Evolutionary conservation across 257 asterid species (phyloP), one percentile per base, ranked within the genome.

Genomic region (Linaria vulgaris): DNA sequence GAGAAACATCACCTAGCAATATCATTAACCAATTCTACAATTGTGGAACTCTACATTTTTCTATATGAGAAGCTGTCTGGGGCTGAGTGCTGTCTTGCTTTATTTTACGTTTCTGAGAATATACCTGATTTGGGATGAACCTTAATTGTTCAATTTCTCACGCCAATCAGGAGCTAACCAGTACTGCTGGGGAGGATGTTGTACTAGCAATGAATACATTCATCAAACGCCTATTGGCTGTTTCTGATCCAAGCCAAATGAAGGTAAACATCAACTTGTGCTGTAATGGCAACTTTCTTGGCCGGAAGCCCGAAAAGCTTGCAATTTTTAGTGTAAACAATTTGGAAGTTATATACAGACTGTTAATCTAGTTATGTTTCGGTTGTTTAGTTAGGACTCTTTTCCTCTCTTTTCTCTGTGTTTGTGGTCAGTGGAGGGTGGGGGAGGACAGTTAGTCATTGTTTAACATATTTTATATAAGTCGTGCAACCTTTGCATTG

Each of bases 151-250:
- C 48, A 50, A 70, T 31, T 59, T 74, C 53, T 66, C 45, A 6
- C 50, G 17, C 46, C 68, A 39, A 64, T 62, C 85, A 94, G 99
- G 99, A 94, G 76, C 82, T 94, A 68, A 89, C 97, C 46, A 90
- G 91, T 76, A 89, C 72, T 34, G 97, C 95, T 22, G 99, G 97
- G 43, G 99, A 90, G 76, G 97, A 94, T 77, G 99, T 82, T 58
- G 86, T 85, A 51, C 69, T 85, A 70, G 96, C 99, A 20, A 94
- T 94, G 97, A 87, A 94, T 73, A 74, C 99, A 52, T 94, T 94
- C 83, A 85, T 94, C 71, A 90, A 87, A 73, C 96, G 99, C 62
- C 86, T 94, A 21, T 66, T 94, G 82, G 91, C 91, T 24, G 87
- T 85, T 69, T 77, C 97, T 17, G 99, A 92, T 80, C 97, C 97